phyloP scores from a whole-genome alignment of 129 eudicot species.

The Arctium lappa region DNA sequence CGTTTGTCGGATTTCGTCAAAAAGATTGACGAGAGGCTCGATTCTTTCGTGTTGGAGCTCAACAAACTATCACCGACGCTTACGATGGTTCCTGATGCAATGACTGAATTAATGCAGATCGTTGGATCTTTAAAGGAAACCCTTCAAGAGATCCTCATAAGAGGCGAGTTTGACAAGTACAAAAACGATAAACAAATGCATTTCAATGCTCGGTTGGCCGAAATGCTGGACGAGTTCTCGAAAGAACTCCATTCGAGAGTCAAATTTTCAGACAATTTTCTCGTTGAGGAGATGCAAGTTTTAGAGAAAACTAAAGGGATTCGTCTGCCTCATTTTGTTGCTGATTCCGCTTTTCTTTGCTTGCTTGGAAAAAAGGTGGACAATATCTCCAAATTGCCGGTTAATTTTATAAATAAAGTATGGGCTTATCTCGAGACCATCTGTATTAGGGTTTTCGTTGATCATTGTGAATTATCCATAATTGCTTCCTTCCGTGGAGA shows the following conservation, averaged over 20 bases:
- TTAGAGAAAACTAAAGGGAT: slow-evolving; percentile 23
- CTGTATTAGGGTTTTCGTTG: neutral
- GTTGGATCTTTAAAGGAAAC: neutral
- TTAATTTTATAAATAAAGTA: neutral
- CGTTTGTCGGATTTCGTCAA: slow-evolving; percentile 14
- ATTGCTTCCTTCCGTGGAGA: neutral
- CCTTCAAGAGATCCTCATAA: neutral
- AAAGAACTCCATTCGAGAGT: neutral
- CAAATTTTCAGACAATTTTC: neutral
- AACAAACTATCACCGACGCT: neutral
- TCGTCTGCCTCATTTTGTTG: slow-evolving; percentile 15
- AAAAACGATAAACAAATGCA: neutral
- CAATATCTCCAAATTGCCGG: neutral
- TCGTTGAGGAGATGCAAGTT: slow-evolving; percentile 15
- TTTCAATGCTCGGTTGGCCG: neutral
- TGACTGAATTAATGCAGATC: neutral
- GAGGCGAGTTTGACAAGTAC: neutral
- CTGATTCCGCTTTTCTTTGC: slow-evolving; percentile 10
- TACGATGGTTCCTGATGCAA: neutral
- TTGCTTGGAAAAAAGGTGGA: slow-evolving; percentile 6
- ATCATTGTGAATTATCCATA: slow-evolving; percentile 14
- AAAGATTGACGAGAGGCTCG: slow-evolving; percentile 1
- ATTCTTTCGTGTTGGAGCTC: neutral
- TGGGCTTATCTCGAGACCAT: slow-evolving; percentile 26
- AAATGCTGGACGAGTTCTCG: neutral